These are phyloP conservation scores for Inga laurina DNA, from an alignment of 306 rosid species.

Conservation along the genomic window DNA sequence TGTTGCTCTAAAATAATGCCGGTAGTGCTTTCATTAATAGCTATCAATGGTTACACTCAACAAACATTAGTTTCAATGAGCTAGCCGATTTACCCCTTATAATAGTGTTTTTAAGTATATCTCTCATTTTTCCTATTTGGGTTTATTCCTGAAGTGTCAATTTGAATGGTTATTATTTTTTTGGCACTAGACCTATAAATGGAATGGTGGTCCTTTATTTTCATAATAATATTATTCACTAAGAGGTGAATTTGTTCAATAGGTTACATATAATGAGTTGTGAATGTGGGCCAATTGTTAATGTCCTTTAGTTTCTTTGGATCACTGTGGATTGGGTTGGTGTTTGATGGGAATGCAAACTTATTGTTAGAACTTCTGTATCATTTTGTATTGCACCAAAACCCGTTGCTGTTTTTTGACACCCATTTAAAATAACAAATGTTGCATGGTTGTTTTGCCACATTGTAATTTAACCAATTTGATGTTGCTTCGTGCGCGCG, in stretches of 20 bases:
- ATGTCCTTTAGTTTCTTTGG: neutral
- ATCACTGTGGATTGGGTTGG: neutral
- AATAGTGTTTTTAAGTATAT: no score
- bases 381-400: neutral
- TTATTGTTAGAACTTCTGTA: neutral
- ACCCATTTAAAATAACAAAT: neutral
- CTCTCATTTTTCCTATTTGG: neutral
- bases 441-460: neutral
- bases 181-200: neutral
- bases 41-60: neutral
- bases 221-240: neutral
- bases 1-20: conserved; percentile 16
- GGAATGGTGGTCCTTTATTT: neutral
- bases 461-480: neutral
- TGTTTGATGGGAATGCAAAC: neutral
- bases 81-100: neutral
- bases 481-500: neutral
- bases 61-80: conserved; percentile 39
- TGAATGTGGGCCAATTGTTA: neutral
- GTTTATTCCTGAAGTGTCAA: neutral
- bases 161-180: neutral
- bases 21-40: neutral
- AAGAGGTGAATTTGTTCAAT: neutral
- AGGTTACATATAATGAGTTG: neutral
- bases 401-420: neutral